Evolutionary conservation across 2,329 filamentous ascomycete species (phyloP), one percentile per base, ranked within the genome.

Genomic region (Fonsecaea erecta): DNA sequence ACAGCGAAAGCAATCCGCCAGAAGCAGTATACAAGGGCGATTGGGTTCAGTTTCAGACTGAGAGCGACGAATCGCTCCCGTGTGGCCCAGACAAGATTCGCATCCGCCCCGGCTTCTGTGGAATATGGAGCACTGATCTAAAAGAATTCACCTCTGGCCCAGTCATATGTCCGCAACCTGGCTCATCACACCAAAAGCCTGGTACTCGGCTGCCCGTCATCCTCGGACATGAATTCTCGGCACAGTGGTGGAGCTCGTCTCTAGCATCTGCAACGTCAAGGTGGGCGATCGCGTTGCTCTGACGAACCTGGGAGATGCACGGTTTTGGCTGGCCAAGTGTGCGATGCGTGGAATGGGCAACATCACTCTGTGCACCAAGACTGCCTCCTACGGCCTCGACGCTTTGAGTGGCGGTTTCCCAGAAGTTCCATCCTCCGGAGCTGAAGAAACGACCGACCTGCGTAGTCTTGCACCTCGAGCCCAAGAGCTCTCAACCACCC

Each of bases 151-250:
- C 35, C 35, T 21, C 32, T 21, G 54, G 54, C 5, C 54, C 54
- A 9, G 43, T 57, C 34, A 43, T 57, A 18, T 34, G 24, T n/a
- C 54, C 54, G 16, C 14, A 24, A 5, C 54, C 54, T 46, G 54
- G 35, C 12, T 24, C 12, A 12, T n/a, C 34, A 18, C 54, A 32
- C 12, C 18, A 11, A 43, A 21, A 40, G 63, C 85, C 82, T 2
- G 77, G 77, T 48, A 82, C 82, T 71, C 78, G 74, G 7, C 76
- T 82, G 2, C 82, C 80, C 18, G 63, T 84, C 62, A 83, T 81
- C 0, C 78, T 84, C 59, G 82, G 82, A 9, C 82, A 84, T 68
- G 82, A 84, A 68, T 84, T 84, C 69, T 80, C 77, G 82, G 81
- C 6, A 75, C 77, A 0, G 75, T 84, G 34, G 80, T 8, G 46